These are phyloP conservation scores for Psidium friedrichsthalianum DNA, from an alignment of 345 rosid species.

Conservation along the genomic window DNA sequence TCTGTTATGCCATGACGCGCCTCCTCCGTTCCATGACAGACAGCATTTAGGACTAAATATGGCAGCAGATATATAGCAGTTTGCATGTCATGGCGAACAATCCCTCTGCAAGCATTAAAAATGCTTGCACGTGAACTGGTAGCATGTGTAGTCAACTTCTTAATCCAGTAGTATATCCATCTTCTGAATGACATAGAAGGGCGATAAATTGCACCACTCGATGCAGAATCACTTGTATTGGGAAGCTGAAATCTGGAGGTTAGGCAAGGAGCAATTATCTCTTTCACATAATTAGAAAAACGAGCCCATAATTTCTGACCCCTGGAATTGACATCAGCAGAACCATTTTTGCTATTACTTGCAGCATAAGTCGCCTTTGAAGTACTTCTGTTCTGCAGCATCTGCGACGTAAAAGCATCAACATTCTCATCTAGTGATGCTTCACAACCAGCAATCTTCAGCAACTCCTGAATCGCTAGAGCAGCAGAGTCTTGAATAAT, in stretches of 20 bases:
- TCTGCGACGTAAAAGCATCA: slow-evolving; percentile 26
- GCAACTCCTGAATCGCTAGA: slow-evolving; percentile 92
- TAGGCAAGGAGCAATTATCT: slow-evolving; percentile 91
- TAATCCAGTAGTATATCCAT: slow-evolving; percentile 87
- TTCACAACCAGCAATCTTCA: slow-evolving; percentile 94
- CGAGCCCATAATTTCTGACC: slow-evolving; percentile 92
- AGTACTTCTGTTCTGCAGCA: slow-evolving; percentile 22
- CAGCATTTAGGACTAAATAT: slow-evolving; percentile 74
- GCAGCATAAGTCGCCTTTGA: slow-evolving; percentile 12
- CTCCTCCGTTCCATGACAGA: slow-evolving; percentile 81
- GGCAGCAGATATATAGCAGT: slow-evolving; percentile 84
- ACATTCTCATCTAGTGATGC: slow-evolving; percentile 78
- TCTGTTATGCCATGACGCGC: slow-evolving; percentile 75
- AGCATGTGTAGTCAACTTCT: slow-evolving; percentile 74
- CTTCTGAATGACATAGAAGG: slow-evolving; percentile 95
- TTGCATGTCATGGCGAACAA: slow-evolving; percentile 97
- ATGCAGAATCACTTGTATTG: slow-evolving; percentile 58
- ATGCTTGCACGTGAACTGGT: slow-evolving; percentile 80
- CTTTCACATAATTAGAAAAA: slow-evolving; percentile 88
- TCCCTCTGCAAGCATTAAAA: slow-evolving; percentile 88
- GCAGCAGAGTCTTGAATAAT: slow-evolving; percentile 93
- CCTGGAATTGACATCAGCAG: slow-evolving; percentile 40
- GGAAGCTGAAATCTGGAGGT: slow-evolving; percentile 97
- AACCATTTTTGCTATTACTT: slow-evolving; percentile 19
- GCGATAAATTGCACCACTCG: slow-evolving; percentile 65